Evolutionary conservation across 1,284 basidiomycete species (phyloP), one percentile per base, ranked within the genome.

Genomic region (Cerrena zonata): DNA sequence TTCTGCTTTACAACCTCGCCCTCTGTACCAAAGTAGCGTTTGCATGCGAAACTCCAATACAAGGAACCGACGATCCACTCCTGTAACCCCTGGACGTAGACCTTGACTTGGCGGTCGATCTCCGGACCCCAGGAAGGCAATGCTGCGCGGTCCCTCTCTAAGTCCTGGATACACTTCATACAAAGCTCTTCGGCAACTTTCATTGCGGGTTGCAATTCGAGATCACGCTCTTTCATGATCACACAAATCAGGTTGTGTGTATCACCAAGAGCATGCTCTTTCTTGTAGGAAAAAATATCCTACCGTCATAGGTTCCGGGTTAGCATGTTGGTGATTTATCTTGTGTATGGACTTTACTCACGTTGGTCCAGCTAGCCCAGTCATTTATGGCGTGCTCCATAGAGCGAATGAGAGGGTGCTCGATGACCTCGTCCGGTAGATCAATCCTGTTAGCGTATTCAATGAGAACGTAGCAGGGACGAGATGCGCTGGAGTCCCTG

Each of bases 251-350:
- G 67, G 61, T 73, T 74, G 60, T 74, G 71, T 23, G 65, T 71
- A 52, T 73, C 71, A 30, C 70, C 70, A 59, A 58, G 55, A 45
- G 34, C 10, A 11, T 73, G 71, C 53, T 74, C 71, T 40, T 69
- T 66, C 50, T 73, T 73, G 61, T 65, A 74, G 1, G 72, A 74
- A 58, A 71, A 73, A 30, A 73, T 66, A 56, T 73, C 70, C 70
- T 74, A 56, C 22, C 42, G 36, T 74, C 70, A 47, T 52, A 47
- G 36, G 41, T 15, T 41, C 18, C n/a, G 30, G 13, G 7, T 3
- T 26, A n/a, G 19, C 48, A 44, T 38, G 23, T 10, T 22, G 30
- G 12, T 41, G 23, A 7, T 19, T 40, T 41, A 21, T 26, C n/a
- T 18, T n/a, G 4, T 5, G 15, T 38, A 60, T 69, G 48, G 52